Conservation (phyloP, 2,329 filamentous ascomycete species). For the Pseudogymnoascus sp. region DNA sequence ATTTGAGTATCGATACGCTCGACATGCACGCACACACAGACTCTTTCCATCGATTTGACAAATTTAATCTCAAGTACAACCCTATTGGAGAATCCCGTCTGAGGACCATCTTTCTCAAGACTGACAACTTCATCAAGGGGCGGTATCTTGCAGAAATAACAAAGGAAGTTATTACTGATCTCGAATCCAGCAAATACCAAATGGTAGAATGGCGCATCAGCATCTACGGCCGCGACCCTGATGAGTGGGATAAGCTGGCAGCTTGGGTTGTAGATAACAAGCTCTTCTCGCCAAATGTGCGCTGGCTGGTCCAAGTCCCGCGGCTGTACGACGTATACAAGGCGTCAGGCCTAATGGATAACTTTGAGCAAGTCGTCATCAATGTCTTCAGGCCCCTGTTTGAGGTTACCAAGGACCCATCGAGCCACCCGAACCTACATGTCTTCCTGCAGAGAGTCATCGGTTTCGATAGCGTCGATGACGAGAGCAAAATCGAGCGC, state of each 20-base stretch:
- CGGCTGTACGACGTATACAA: constrained; percentile 96
- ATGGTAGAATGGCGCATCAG: constrained; percentile 99
- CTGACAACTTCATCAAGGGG: constrained; percentile 94
- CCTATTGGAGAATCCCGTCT: constrained; percentile 91
- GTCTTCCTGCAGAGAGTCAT: constrained; percentile 91
- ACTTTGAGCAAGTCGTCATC: constrained; percentile 79
- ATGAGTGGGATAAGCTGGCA: constrained; percentile 97
- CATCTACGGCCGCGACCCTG: constrained; percentile 82
- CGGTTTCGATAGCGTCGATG: constrained; percentile 94
- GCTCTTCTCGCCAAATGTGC: constrained; percentile 92
- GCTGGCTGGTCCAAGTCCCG: constrained; percentile 93
- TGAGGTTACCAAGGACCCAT: constrained; percentile 82
- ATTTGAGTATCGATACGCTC: constrained; percentile 93
- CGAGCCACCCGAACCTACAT: constrained; percentile 83
- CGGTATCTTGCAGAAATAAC: constrained; percentile 96
- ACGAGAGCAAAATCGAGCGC: constrained; percentile 93
- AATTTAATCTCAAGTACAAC: constrained; percentile 99
- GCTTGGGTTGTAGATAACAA: constrained; percentile 98
- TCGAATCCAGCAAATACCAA: constrained; percentile 98
- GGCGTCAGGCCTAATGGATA: constrained; percentile 73
- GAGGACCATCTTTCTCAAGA: constrained; percentile 97
- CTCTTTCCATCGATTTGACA: constrained; percentile 97
- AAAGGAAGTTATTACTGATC: constrained; percentile 91
- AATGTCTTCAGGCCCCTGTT: constrained; percentile 94
- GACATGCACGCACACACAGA: constrained; percentile 99